Percentiles rank a stretch among this genome's conserved stretches.
Evolutionary conservation across 2,329 filamentous ascomycete species (phyloP).

Genomic region (Aspergillus amoenus): DNA sequence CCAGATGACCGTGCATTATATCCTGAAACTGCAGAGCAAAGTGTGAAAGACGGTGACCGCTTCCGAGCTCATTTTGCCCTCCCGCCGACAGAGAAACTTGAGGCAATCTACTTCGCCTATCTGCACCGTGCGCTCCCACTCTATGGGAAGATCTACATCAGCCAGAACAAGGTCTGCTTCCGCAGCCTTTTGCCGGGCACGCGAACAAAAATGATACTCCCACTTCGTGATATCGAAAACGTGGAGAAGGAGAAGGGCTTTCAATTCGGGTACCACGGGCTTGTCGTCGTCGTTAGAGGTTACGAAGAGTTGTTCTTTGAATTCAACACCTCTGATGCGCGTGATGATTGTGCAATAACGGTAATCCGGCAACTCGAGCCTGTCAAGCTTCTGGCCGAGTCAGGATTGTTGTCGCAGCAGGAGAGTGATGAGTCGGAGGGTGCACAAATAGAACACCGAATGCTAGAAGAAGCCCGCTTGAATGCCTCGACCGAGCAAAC

Average conservation of each 20-base stretch:
- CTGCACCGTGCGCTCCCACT: constrained; percentile 86
- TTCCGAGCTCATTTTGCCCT: constrained; percentile 90
- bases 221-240: constrained; percentile 87
- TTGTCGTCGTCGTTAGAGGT: constrained; percentile 89
- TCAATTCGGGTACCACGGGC: constrained; percentile 82
- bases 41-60: constrained; percentile 58
- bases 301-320: constrained; percentile 98
- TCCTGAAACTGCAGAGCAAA: constrained; percentile 56
- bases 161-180: constrained; percentile 85
- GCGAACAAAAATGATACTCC: constrained; percentile 87
- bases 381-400: constrained; percentile 68
- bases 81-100: constrained; percentile 76
- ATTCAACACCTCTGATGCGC: constrained; percentile 71
- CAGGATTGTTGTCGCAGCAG: constrained; percentile 64
- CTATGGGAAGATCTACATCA: constrained; percentile 96
- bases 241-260: constrained; percentile 95
- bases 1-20: constrained; percentile 64
- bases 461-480: constrained; percentile 71
- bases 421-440: constrained; percentile 69
- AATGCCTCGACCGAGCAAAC: constrained; percentile 40
- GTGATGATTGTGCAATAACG: constrained; percentile 87
- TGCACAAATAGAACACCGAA: constrained; percentile 77
- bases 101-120: constrained; percentile 89
- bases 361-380: constrained; percentile 75
- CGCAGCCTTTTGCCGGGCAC: constrained; percentile 86